Evolutionary conservation across 306 rosid species (phyloP).

Genomic region (Ormosia emarginata): DNA sequence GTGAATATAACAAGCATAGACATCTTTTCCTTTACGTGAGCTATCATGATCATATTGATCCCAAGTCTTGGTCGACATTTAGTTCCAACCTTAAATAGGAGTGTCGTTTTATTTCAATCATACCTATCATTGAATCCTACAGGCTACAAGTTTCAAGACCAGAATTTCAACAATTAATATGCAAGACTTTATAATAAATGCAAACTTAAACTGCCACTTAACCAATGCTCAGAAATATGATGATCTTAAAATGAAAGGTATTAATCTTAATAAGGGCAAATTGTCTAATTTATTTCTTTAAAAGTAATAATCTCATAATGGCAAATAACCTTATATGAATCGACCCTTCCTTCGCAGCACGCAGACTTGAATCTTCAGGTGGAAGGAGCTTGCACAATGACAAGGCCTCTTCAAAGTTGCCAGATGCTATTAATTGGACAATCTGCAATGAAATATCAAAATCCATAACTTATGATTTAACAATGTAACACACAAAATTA

Average conservation of each 20-base stretch:
- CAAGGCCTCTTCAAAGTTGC: conserved; percentile 96
- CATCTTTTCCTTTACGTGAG: not conserved
- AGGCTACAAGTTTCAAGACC: conserved; percentile 2
- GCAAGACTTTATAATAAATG: not conserved
- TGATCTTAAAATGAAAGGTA: not conserved
- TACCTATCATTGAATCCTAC: not conserved
- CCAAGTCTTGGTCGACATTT: not conserved
- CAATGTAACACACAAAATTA: not conserved
- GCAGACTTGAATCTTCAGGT: conserved; percentile 89
- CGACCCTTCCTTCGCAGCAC: conserved; percentile 95
- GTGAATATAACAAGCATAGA: too few species aligned
- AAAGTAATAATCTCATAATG: conserved; percentile 17
- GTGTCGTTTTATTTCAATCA: not conserved
- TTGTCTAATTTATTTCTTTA: not conserved
- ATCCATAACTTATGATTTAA: conserved; percentile 15
- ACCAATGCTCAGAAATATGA: not conserved
- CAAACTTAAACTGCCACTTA: not conserved
- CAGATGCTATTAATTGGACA: conserved; percentile 96
- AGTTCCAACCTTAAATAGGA: not conserved
- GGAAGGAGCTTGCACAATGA: conserved; percentile 98
- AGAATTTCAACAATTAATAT: not conserved
- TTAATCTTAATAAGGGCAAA: conserved; percentile 4
- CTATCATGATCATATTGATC: conserved; percentile 7
- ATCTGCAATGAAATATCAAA: conserved; percentile 53
- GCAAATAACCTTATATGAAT: conserved; percentile 79